A percentile compares a stretch with the other conserved stretches of the same genome.
phyloP scores from a whole-genome alignment of 495 filamentous ascomycete species.

The Parachaetomium inaequale region DNA sequence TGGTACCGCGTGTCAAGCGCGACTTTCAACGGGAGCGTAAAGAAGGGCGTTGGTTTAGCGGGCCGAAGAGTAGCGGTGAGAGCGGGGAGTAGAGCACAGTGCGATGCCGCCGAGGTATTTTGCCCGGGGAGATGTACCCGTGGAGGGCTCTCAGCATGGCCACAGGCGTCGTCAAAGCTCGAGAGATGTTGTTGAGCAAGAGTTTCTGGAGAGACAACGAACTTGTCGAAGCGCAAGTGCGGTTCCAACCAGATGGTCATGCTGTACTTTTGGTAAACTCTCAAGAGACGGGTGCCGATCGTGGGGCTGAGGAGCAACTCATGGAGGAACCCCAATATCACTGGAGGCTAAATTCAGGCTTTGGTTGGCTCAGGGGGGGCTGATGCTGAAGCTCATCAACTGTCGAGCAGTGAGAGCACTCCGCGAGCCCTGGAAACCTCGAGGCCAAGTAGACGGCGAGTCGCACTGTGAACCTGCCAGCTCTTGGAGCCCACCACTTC shows the following conservation, averaged over 20 bases:
- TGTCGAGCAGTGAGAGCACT: background rate
- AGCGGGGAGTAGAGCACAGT: conserved; percentile 28
- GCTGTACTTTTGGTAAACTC: background rate
- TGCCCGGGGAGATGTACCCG: conserved; percentile 28
- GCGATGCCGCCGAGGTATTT: conserved; percentile 10
- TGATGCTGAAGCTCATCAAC: background rate
- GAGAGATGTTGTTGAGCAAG: background rate
- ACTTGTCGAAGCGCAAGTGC: too few species aligned
- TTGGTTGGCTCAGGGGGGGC: background rate
- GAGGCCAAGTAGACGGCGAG: background rate
- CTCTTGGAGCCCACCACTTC: background rate
- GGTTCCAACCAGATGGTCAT: background rate
- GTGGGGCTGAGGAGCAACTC: background rate
- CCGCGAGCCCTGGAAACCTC: background rate
- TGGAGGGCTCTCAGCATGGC: conserved; percentile 1
- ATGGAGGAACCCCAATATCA: background rate
- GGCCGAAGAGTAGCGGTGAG: conserved; percentile 36
- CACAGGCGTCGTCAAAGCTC: background rate
- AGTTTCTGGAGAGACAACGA: background rate
- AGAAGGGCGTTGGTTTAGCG: conserved; percentile 28
- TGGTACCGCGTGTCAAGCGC: conserved; percentile 21
- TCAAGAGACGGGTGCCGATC: background rate
- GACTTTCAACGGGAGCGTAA: conserved; percentile 12
- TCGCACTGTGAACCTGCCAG: background rate
- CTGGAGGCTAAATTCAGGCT: conserved; percentile 5